These are phyloP conservation scores for Diutina rugosa DNA, from an alignment of 1,139 yeast species.

Conservation along the genomic window DNA sequence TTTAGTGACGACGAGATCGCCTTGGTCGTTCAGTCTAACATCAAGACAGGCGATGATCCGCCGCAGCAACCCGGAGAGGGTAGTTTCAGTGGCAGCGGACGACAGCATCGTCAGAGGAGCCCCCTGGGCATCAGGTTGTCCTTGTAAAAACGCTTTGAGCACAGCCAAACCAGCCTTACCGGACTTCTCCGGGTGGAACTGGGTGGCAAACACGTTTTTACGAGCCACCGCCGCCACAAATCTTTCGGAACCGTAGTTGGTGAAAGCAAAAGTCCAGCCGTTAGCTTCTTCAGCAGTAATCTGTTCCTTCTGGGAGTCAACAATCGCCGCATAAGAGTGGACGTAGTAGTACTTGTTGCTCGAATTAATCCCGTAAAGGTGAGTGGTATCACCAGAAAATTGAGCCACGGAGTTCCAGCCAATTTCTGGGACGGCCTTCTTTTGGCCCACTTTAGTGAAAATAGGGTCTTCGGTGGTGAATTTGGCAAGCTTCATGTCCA, in stretches of 20 bases:
- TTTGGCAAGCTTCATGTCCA: slow-evolving; percentile 40
- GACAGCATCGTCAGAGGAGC: slow-evolving; percentile 1
- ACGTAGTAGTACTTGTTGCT: slow-evolving; percentile 78
- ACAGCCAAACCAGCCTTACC: slow-evolving; percentile 80
- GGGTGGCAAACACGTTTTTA: slow-evolving; percentile 82
- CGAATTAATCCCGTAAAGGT: slow-evolving; percentile 53
- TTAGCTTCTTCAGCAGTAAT: slow-evolving; percentile 18
- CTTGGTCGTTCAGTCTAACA: slow-evolving; percentile 88
- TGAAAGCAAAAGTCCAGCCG: slow-evolving; percentile 73
- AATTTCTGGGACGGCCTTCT: slow-evolving; percentile 84
- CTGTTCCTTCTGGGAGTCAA: slow-evolving; percentile 13
- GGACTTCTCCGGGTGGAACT: slow-evolving; percentile 95
- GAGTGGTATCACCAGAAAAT: slow-evolving; percentile 9
- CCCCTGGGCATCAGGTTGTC: slow-evolving; percentile 6
- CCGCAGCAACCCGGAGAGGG: slow-evolving; percentile 65
- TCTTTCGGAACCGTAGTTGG: slow-evolving; percentile 65
- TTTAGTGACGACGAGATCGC: slow-evolving; percentile 92
- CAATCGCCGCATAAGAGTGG: slow-evolving; percentile 78
- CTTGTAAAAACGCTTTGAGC: slow-evolving; percentile 48
- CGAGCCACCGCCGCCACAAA: slow-evolving; percentile 76
- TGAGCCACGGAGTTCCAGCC: slow-evolving; percentile 65
- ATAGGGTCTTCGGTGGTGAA: slow-evolving; percentile 37
- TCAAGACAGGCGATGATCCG: slow-evolving; percentile 93
- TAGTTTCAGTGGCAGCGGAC: slow-evolving; percentile 25
- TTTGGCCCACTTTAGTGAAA: slow-evolving; percentile 10